Conservation (phyloP, 1,284 basidiomycete species). For the Hemileia vastatrix region DNA sequence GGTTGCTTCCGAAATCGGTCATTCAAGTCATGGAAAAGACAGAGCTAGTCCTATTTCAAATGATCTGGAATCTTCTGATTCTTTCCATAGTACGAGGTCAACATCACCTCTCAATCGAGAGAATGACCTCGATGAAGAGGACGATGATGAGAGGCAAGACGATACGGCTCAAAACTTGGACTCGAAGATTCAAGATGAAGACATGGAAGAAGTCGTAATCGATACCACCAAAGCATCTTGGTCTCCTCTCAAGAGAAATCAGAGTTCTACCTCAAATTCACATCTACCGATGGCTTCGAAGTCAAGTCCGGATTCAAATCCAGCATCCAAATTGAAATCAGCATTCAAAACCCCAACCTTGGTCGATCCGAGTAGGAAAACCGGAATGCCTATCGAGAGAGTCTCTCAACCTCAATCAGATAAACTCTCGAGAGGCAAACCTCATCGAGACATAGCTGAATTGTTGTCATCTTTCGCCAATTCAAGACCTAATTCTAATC, state of each 20-base stretch:
- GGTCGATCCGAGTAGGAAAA: not conserved
- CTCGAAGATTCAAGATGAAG: not conserved
- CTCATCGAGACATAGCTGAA: not conserved
- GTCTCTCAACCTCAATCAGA: not conserved
- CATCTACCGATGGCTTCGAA: no score
- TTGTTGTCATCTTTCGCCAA: not conserved
- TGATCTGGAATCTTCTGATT: not conserved
- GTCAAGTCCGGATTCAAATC: not conserved
- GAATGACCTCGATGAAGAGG: not conserved
- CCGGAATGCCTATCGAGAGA: not conserved
- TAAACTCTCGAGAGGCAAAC: not conserved
- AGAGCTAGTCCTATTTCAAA: no score
- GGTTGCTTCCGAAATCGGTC: no score
- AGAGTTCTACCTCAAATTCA: no score
- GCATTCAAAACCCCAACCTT: not conserved
- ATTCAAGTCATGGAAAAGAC: no score
- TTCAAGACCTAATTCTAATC: no score
- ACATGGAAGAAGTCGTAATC: not conserved
- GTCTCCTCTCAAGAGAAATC: not conserved
- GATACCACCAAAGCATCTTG: slow-evolving; percentile 9
- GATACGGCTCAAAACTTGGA: not conserved
- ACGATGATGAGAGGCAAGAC: not conserved
- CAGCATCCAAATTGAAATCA: not conserved
- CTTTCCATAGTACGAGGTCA: not conserved
- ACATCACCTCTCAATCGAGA: no score